phyloP scores from a whole-genome alignment of 2,329 filamentous ascomycete genomes.

The Trichoderma aggressivum region DNA sequence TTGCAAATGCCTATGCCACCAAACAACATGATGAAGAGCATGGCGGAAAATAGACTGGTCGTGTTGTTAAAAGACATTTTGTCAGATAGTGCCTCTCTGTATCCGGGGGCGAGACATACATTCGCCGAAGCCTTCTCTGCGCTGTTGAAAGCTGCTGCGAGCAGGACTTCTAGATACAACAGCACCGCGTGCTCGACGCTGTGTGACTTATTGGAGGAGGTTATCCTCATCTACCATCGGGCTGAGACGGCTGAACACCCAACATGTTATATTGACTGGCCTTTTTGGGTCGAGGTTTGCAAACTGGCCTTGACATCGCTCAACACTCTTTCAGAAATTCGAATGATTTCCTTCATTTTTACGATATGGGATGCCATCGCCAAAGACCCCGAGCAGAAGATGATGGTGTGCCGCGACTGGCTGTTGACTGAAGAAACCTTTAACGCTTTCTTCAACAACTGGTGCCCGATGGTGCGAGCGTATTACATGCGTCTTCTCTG shows the following conservation, averaged over 20 bases:
- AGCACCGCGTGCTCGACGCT: constrained; percentile 81
- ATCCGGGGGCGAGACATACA: constrained; percentile 54
- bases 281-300: constrained; percentile 81
- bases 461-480: constrained; percentile 91
- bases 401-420: constrained; percentile 68
- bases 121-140: constrained; percentile 74
- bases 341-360: constrained; percentile 78
- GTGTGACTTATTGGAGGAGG: constrained; percentile 88
- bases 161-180: constrained; percentile 75
- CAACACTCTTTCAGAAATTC: constrained; percentile 86
- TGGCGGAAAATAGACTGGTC: constrained; percentile 86
- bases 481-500: constrained; percentile 90
- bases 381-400: constrained; percentile 63
- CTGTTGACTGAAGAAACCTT: constrained; percentile 73
- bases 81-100: constrained; percentile 41
- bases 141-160: constrained; percentile 70
- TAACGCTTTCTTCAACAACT: constrained; percentile 81
- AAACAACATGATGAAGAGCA: constrained; percentile 68
- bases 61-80: constrained; percentile 80
- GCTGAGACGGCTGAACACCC: constrained; percentile 42
- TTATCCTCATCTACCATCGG: constrained; percentile 59
- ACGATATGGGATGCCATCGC: constrained; percentile 73
- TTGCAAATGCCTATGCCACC: constrained; percentile 61
- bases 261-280: constrained; percentile 63
- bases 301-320: constrained; percentile 75